phyloP scores from a whole-genome alignment of 305 asterid species.

The Lippia alba region DNA sequence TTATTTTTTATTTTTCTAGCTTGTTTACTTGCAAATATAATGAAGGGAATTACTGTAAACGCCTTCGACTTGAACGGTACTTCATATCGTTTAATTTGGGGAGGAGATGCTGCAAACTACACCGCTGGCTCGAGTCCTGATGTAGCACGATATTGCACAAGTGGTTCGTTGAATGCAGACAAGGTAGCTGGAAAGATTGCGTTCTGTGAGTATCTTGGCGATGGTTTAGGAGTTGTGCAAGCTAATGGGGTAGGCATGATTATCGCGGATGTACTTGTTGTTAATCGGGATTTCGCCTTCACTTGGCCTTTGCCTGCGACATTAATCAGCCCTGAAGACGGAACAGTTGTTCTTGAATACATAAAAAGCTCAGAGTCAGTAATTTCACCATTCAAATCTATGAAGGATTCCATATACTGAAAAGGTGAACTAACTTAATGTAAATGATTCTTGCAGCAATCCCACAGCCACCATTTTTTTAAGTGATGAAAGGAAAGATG shows the following conservation, averaged over 20 bases:
- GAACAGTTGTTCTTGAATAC: slow-evolving; percentile 46
- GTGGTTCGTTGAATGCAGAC: slow-evolving; percentile 41
- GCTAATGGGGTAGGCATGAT: slow-evolving; percentile 51
- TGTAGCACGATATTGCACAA: slow-evolving; percentile 30
- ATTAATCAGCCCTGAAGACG: slow-evolving; percentile 45
- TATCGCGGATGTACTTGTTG: slow-evolving; percentile 40
- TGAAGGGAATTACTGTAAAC: slow-evolving; percentile 51
- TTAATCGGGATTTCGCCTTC: slow-evolving; percentile 48
- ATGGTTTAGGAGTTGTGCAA: slow-evolving; percentile 47
- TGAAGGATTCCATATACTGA: not conserved
- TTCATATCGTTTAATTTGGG: slow-evolving; percentile 56
- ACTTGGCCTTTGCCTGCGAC: slow-evolving; percentile 60
- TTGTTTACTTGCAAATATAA: not conserved
- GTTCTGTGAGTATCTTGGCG: slow-evolving; percentile 47
- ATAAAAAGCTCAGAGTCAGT: slow-evolving; percentile 45
- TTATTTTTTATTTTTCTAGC: not conserved
- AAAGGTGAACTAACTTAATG: not conserved
- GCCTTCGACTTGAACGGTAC: slow-evolving; percentile 49
- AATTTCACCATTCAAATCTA: not conserved
- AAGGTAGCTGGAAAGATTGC: slow-evolving; percentile 57
- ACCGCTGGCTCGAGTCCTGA: slow-evolving; percentile 47
- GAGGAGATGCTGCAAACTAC: slow-evolving; percentile 63
- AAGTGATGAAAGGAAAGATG: not conserved
- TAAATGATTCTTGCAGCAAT: not conserved
- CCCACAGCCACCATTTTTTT: not conserved